Conservation (phyloP, 2,329 filamentous ascomycete genomes). For the Metarhizium anisopliae region DNA sequence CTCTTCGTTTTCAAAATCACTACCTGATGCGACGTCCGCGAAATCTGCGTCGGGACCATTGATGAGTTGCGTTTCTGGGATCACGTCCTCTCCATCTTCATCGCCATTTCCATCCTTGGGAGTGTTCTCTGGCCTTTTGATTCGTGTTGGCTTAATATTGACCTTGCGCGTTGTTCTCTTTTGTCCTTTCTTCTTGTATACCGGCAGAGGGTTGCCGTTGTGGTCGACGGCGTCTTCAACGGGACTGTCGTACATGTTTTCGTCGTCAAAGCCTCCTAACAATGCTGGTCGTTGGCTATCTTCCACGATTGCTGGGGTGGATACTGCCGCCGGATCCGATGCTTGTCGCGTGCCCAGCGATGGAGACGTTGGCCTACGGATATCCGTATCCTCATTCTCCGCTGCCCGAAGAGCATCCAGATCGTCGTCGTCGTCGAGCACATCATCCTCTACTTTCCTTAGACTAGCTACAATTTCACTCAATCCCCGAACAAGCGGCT, state of each 20-base stretch:
- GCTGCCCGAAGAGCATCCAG: constrained; percentile 65
- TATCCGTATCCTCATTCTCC: constrained; percentile 39
- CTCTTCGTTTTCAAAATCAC: constrained; percentile 8
- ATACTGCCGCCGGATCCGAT: constrained; percentile 22
- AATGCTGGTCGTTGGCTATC: constrained; percentile 37
- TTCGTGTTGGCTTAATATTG: constrained; percentile 50
- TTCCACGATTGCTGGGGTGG: constrained; percentile 21
- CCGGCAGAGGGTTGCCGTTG: constrained; percentile 49
- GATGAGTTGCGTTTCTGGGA: constrained; percentile 19
- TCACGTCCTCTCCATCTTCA: constrained; percentile 16
- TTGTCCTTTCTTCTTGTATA: constrained; percentile 76
- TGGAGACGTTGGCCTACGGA: constrained; percentile 12
- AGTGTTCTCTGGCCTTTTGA: constrained; percentile 34
- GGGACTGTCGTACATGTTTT: constrained; percentile 46
- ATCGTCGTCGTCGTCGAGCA: constrained; percentile 54
- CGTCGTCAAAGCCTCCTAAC: constrained; percentile 56
- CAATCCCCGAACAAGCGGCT: constrained; percentile 58
- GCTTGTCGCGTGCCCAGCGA: constrained; percentile 6
- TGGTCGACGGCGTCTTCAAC: constrained; percentile 42
- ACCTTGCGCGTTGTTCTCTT: constrained; percentile 66
- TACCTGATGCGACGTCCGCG: constrained; percentile 2
- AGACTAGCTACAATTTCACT: constrained; percentile 67
- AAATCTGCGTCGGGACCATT: constrained; percentile 12
- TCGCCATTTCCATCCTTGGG: constrained; percentile 17
- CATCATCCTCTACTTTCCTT: constrained; percentile 60